These are phyloP conservation scores for Inga leiocalycina DNA, from an alignment of 306 rosid genomes.

Conservation along the genomic window DNA sequence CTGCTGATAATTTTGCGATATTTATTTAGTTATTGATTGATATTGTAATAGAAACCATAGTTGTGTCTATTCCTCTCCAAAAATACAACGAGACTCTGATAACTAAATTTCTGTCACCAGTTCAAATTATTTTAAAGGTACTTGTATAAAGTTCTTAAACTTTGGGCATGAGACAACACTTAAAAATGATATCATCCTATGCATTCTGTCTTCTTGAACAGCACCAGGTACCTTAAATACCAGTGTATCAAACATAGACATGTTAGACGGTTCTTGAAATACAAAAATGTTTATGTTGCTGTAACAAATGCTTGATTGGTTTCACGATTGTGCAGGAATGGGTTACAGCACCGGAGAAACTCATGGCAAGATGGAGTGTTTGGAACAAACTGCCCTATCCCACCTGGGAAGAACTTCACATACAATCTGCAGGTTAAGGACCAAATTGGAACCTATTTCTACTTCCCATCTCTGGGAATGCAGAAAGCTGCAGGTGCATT, in stretches of 20 bases:
- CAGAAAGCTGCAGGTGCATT: slow-evolving; percentile 55
- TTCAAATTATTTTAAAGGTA: not conserved
- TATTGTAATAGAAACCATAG: not conserved
- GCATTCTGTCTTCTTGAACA: not conserved
- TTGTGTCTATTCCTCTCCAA: not conserved
- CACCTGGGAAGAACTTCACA: slow-evolving; percentile 50
- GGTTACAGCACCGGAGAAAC: slow-evolving; percentile 89
- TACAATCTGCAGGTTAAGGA: slow-evolving; percentile 50
- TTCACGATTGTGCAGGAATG: slow-evolving; percentile 64
- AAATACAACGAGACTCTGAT: not conserved
- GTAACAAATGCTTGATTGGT: not conserved
- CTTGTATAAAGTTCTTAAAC: not conserved
- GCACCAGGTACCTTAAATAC: not conserved
- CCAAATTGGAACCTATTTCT: slow-evolving; percentile 57
- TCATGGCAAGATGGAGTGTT: slow-evolving; percentile 70
- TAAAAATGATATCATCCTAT: not conserved
- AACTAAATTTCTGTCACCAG: not conserved
- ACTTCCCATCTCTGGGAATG: slow-evolving; percentile 56
- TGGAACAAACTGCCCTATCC: slow-evolving; percentile 54
- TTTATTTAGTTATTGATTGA: not conserved
- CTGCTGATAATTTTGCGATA: not conserved
- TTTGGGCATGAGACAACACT: not conserved
- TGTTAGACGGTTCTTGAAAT: not conserved
- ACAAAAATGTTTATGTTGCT: not conserved
- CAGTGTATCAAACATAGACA: not conserved